Evolutionary conservation across 179 eudicot species (phyloP).

Genomic region (Beta macrorhiza): DNA sequence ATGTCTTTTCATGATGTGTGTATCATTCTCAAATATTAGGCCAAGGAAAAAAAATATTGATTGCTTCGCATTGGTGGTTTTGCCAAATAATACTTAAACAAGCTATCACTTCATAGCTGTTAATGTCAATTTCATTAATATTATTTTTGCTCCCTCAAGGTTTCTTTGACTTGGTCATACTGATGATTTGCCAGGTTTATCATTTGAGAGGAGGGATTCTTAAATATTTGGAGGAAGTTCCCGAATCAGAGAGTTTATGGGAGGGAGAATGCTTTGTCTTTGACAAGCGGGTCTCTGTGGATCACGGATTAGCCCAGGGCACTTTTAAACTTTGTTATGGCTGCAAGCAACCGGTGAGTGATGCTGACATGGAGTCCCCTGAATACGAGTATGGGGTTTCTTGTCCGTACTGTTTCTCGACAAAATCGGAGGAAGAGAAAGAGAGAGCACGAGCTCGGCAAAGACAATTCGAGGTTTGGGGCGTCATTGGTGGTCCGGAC

Average conservation of each 20-base stretch:
- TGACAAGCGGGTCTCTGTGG: conserved; percentile 95
- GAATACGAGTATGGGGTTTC: conserved; percentile 72
- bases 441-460: conserved; percentile 97
- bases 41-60: background rate
- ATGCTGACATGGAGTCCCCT: conserved; percentile 92
- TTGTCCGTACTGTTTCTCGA: conserved; percentile 75
- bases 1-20: conserved; percentile 6
- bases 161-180: conserved; percentile 13
- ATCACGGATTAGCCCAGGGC: conserved; percentile 84
- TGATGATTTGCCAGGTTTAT: conserved; percentile 57
- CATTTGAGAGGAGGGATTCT: conserved; percentile 92
- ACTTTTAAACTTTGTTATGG: conserved; percentile 93
- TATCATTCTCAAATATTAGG: background rate
- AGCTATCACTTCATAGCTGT: background rate
- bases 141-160: conserved; percentile 13
- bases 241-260: conserved; percentile 74
- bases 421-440: conserved; percentile 87
- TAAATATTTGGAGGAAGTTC: conserved; percentile 89
- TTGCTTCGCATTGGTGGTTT: conserved; percentile 9
- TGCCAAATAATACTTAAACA: conserved; percentile 3
- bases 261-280: conserved; percentile 98
- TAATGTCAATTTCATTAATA: background rate
- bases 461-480: conserved; percentile 79
- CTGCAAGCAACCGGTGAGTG: conserved; percentile 95
- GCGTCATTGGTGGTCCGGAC: conserved; percentile 90